Evolutionary conservation across 148 eudicot genomes (phyloP).

Genomic region (Spergularia bocconei): DNA sequence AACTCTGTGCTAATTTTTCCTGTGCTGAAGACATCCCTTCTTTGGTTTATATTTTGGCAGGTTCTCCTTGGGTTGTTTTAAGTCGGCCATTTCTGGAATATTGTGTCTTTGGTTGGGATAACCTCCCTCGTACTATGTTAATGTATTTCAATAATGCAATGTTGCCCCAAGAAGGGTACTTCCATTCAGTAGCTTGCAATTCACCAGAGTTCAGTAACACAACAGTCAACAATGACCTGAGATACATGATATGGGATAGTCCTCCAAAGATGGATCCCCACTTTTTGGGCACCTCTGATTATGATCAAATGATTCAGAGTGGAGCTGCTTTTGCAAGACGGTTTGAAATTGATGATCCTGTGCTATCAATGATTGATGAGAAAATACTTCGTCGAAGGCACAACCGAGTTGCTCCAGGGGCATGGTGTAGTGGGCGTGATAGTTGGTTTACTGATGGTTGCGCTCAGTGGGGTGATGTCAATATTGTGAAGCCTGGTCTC

Average conservation of each 20-base stretch:
- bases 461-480: conserved; percentile 73
- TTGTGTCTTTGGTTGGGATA: conserved; percentile 85
- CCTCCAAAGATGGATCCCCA: conserved; percentile 96
- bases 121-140: conserved; percentile 82
- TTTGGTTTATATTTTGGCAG: conserved; percentile 31
- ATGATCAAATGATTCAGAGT: conserved; percentile 68
- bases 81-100: conserved; percentile 77
- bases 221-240: conserved; percentile 71
- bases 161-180: conserved; percentile 83
- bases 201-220: conserved; percentile 78
- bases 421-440: conserved; percentile 76
- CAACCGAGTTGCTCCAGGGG: conserved; percentile 67
- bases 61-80: conserved; percentile 86
- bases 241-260: conserved; percentile 91
- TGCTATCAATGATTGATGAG: conserved; percentile 68
- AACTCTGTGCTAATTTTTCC: not conserved
- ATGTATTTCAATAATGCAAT: conserved; percentile 79
- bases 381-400: conserved; percentile 63
- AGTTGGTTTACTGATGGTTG: conserved; percentile 67
- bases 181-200: conserved; percentile 84
- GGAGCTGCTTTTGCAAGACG: conserved; percentile 92
- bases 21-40: not conserved
- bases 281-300: conserved; percentile 55
- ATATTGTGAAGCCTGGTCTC: conserved; percentile 59
- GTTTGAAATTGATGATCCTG: conserved; percentile 57